Conservation (phyloP, 148 eudicot genomes). For the Vaccinium corymbosum region DNA sequence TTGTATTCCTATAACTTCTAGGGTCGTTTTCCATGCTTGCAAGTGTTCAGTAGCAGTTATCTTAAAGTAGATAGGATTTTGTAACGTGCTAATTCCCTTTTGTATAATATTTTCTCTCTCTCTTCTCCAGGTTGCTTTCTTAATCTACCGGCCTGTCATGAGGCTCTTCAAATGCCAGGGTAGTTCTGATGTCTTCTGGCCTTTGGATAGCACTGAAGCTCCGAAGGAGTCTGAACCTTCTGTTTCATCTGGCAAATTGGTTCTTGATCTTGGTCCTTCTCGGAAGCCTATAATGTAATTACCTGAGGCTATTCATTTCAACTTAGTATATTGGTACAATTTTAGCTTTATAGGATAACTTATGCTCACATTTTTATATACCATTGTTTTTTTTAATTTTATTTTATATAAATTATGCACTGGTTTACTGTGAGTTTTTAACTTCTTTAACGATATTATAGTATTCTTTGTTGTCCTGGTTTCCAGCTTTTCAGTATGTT, state of each 20-base stretch:
- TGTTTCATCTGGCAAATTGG: slow-evolving; percentile 38
- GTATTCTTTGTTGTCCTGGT: neutral
- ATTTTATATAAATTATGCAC: neutral
- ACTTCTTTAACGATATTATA: neutral
- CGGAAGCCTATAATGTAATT: slow-evolving; percentile 53
- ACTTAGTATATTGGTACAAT: neutral
- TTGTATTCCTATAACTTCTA: neutral
- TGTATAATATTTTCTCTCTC: neutral
- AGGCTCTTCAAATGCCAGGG: slow-evolving; percentile 72
- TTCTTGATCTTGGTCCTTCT: slow-evolving; percentile 69
- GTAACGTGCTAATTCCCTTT: neutral
- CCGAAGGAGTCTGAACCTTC: slow-evolving; percentile 36
- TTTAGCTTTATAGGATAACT: neutral
- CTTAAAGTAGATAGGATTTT: neutral
- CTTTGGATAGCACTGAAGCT: slow-evolving; percentile 50
- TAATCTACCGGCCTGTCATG: slow-evolving; percentile 93
- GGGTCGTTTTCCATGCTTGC: neutral
- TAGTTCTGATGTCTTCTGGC: slow-evolving; percentile 67
- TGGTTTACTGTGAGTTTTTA: neutral
- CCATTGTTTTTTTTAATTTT: neutral
- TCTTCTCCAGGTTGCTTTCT: slow-evolving; percentile 62
- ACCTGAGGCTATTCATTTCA: neutral
- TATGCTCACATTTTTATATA: neutral
- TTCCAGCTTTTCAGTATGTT: neutral
- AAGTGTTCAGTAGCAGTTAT: neutral